Conservation (phyloP, 2,329 filamentous ascomycete genomes). For the Fusarium pseudocircinatum region DNA sequence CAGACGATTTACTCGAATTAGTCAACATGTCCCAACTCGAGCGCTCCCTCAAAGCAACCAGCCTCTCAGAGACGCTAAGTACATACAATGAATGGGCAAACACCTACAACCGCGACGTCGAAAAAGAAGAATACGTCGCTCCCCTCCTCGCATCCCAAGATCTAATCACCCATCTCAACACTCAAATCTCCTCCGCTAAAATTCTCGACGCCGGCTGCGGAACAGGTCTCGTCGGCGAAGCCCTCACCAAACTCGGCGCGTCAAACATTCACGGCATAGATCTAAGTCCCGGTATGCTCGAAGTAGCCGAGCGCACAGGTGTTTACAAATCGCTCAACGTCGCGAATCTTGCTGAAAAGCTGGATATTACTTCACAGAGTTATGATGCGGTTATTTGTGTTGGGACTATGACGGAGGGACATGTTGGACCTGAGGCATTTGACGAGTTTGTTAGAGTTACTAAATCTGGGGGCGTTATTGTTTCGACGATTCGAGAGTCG, state of each 20-base stretch:
- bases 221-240: slow-evolving; percentile 59
- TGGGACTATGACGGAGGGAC: slow-evolving; percentile 62
- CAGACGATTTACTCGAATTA: fast-evolving
- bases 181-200: background rate
- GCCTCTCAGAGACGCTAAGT: background rate
- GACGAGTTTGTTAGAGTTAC: slow-evolving; percentile 57
- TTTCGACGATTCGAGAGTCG: slow-evolving; percentile 58
- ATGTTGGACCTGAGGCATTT: slow-evolving; percentile 58
- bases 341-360: slow-evolving; percentile 54
- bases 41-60: slow-evolving; percentile 11
- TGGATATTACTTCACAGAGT: slow-evolving; percentile 47
- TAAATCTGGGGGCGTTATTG: slow-evolving; percentile 54
- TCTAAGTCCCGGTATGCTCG: slow-evolving; percentile 59
- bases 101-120: slow-evolving; percentile 40
- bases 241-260: slow-evolving; percentile 51
- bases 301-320: slow-evolving; percentile 53
- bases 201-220: slow-evolving; percentile 63
- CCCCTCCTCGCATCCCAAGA: slow-evolving; percentile 48
- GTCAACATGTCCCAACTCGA: slow-evolving; percentile 12
- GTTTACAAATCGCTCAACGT: slow-evolving; percentile 54
- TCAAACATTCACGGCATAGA: slow-evolving; percentile 59
- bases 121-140: slow-evolving; percentile 52
- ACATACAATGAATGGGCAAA: slow-evolving; percentile 44
- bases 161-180: slow-evolving; percentile 37
- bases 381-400: slow-evolving; percentile 61